These are phyloP conservation scores for Nymphaea thermarum DNA, from an alignment of 164 flowering plant species.

Conservation along the genomic window DNA sequence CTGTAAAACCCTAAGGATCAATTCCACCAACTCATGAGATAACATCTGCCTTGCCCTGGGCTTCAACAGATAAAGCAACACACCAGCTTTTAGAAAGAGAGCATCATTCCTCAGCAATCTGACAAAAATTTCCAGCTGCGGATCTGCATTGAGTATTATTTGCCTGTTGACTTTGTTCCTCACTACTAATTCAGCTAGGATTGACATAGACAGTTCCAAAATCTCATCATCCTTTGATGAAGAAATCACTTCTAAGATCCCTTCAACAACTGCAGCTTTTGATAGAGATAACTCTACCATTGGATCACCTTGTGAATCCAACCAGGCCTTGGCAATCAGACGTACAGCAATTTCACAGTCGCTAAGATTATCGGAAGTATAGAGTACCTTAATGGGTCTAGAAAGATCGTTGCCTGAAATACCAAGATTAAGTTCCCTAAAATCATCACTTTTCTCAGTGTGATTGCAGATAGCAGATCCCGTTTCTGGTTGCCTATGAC, in stretches of 20 bases:
- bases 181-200: conserved; percentile 41
- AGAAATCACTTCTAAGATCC: conserved; percentile 45
- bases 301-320: conserved; percentile 32
- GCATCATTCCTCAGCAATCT: conserved; percentile 34
- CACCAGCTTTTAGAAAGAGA: conserved; percentile 49
- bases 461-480: conserved; percentile 8
- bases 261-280: conserved; percentile 39
- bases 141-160: conserved; percentile 40
- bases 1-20: conserved; percentile 51
- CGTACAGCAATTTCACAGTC: conserved; percentile 55
- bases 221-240: conserved; percentile 46
- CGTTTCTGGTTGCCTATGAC: conserved; percentile 26
- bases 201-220: conserved; percentile 44
- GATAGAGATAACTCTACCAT: conserved; percentile 25
- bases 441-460: conserved; percentile 8
- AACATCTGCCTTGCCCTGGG: conserved; percentile 65
- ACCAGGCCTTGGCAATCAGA: conserved; percentile 39
- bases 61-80: conserved; percentile 42
- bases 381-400: conserved; percentile 29
- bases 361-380: conserved; percentile 34
- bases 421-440: conserved; percentile 8
- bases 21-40: conserved; percentile 50
- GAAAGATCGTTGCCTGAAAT: conserved; percentile 17
- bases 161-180: conserved; percentile 27
- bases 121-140: conserved; percentile 47